Base-by-base conservation (phyloP, 2,329 filamentous ascomycete genomes). In the Paraconiothyrium sp. region DNA sequence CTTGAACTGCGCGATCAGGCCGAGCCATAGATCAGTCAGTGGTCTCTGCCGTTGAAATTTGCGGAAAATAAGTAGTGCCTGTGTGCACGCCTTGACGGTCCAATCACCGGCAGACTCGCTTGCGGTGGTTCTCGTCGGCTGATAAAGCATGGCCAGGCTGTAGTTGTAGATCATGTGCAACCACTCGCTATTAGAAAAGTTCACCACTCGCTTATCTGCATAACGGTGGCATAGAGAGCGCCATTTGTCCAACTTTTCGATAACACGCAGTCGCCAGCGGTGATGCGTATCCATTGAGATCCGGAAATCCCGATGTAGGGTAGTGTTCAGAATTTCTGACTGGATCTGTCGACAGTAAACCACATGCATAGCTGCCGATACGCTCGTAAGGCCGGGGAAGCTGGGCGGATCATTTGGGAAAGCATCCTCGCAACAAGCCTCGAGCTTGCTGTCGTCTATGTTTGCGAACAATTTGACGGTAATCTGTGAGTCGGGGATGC, bases 1-100 rank as follows among this genome's bases (percentile, higher is more conserved):
- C 59, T 78, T 74, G 57, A 79, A 79, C 52, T 69, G 67, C 0
- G 68, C 67, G 2, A 69, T 54, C 3, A 69, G 60, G 24, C 63
- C 67, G 20, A 69, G 54, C 67, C 67, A 69, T 7, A 66, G 66
- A n/a, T 67, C 64, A 16, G 66, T 66, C 32, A 68, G 67, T 37
- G 68, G 66, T 11, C 67, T 64, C 46, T 69, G 62, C n/a, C 67
- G 65, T 55, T 69, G 67, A 9, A 64, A 68, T 35, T 56, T 67
- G 9, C 67, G 49, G 46, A 68, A 69, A 57, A 67, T 69, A 20
- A 69, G 54, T 30, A 64, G 68, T 24, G 67, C 66, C 44, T 69
- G 64, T 32, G 52, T 67, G 41, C 67, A 68, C 14, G 67, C 66
- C 60, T 69, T 64, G 13, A 69, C 67, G 3, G 66, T 65, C 67